Evolutionary conservation across 148 eudicot genomes (phyloP), one percentile per base, ranked within the genome.

Genomic region (Limonium bicolor): DNA sequence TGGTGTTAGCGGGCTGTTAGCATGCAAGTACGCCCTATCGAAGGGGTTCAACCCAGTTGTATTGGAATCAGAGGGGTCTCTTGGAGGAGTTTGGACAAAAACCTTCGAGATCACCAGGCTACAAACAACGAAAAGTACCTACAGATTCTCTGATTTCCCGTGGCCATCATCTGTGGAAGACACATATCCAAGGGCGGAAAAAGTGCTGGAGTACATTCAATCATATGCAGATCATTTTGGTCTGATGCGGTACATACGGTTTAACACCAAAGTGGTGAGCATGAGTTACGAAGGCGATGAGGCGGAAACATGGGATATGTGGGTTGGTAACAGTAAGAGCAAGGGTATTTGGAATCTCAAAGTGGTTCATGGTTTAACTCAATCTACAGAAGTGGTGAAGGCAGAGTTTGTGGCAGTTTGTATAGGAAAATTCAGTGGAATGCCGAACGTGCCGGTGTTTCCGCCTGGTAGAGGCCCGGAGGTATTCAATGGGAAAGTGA

Each of bases 31-130:
- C 67, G 53, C 52, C 10, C 71, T 73, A 22, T 53, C 76, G 0
- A 82, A 71, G 37, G 96, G 94, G 3, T 65, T 45, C 48, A 31
- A n/a, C 4, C 90, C 94, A n/a, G 21, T 67, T 6, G 96, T 87
- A 11, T 73, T 87, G 48, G 88, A 82, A 64, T 50, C 72, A 15
- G 53, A 46, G 19, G 29, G 62, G 43, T 31, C 45, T 35, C 14
- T 77, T 4, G 96, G 96, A 0, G 96, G 96, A 11, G 80, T 87
- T 0, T 87, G 94, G 94, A 43, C 70, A 6, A 46, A 71, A 37
- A 79, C 94, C 0, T 12, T 87, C 0, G 58, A 67, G 26, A 65
- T 68, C 10, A 82, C 94, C 5, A 67, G 53, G 61, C 96, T 87
- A 4, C 94, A 87, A 50, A 69, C 70, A 4, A 68, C 86, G 3